Conservation (phyloP, 1,284 basidiomycete species). For the Ustilago xerochloae region DNA sequence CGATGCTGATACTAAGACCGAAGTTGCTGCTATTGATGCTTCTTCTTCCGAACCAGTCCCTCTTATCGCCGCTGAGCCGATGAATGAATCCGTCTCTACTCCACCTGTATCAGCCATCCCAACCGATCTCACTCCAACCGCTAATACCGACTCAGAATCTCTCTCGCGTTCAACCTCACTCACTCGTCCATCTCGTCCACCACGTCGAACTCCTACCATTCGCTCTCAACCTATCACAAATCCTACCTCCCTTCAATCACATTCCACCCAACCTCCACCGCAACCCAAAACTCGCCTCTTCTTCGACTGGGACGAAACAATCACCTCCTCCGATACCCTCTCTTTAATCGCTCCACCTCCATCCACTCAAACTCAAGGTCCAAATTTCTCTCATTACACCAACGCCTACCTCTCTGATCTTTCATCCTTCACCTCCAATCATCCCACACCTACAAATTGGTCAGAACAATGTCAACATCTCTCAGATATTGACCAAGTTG, state of each 20-base stretch:
- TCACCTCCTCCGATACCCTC: constrained; percentile 61
- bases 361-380: constrained; percentile 22
- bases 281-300: constrained; percentile 38
- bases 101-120: constrained; percentile 1
- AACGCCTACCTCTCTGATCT: constrained; percentile 52
- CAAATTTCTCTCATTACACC: constrained; percentile 47
- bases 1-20: neutral
- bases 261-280: neutral
- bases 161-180: constrained; percentile 23
- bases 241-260: neutral
- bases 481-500: constrained; percentile 42
- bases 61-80: neutral
- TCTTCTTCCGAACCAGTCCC: constrained; percentile 1
- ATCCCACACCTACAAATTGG: constrained; percentile 15
- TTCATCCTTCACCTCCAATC: constrained; percentile 1
- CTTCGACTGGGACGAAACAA: constrained; percentile 67
- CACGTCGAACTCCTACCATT: constrained; percentile 7
- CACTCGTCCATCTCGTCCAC: constrained; percentile 30
- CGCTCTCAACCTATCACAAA: neutral
- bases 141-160: constrained; percentile 1
- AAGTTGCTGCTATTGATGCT: neutral
- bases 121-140: neutral
- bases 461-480: constrained; percentile 40
- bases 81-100: neutral
- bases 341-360: constrained; percentile 53